A percentile compares a stretch with the other conserved stretches of the same genome.
Evolutionary conservation across 805 yeast genomes (phyloP).

Genomic region (Starmerella riodocensis): DNA sequence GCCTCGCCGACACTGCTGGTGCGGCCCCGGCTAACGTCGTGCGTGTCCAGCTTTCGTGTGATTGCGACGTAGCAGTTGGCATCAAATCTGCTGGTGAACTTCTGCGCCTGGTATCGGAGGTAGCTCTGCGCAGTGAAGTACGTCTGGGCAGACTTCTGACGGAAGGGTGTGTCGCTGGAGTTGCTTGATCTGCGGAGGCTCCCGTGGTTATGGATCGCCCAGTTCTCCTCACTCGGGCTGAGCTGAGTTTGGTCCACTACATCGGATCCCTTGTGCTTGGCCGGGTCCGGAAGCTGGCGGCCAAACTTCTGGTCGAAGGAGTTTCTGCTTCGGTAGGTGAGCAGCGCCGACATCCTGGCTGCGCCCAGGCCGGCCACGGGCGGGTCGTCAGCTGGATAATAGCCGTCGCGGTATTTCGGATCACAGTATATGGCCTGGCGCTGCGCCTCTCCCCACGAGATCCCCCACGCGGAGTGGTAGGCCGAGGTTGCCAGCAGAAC

Average conservation of each 20-base stretch:
- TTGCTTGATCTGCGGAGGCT: slow-evolving; percentile 24
- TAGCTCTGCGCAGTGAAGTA: slow-evolving; percentile 93
- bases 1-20: slow-evolving; percentile 38
- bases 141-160: slow-evolving; percentile 31
- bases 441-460: slow-evolving; percentile 97
- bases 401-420: slow-evolving; percentile 86
- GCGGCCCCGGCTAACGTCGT: slow-evolving; percentile 77
- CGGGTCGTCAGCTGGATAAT: slow-evolving; percentile 61
- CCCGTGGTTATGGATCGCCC: slow-evolving; percentile 86
- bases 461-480: slow-evolving; percentile 95
- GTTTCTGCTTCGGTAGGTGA: slow-evolving; percentile 84
- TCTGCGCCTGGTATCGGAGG: slow-evolving; percentile 83
- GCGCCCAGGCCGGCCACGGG: slow-evolving; percentile 84
- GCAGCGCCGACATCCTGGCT: slow-evolving; percentile 91
- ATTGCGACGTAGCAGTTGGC: slow-evolving; percentile 94
- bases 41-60: slow-evolving; percentile 87
- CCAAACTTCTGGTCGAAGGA: slow-evolving; percentile 87
- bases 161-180: slow-evolving; percentile 14
- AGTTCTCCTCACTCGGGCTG: slow-evolving; percentile 43
- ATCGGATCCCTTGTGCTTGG: slow-evolving; percentile 28
- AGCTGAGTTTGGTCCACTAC: slow-evolving; percentile 20
- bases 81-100: slow-evolving; percentile 79
- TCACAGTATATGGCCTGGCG: slow-evolving; percentile 92
- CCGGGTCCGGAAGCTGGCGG: slow-evolving; percentile 52
- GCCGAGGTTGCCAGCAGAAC: slow-evolving; percentile 91